Conservation (phyloP, 257 asterid species). For the Nicotiana tabacum region DNA sequence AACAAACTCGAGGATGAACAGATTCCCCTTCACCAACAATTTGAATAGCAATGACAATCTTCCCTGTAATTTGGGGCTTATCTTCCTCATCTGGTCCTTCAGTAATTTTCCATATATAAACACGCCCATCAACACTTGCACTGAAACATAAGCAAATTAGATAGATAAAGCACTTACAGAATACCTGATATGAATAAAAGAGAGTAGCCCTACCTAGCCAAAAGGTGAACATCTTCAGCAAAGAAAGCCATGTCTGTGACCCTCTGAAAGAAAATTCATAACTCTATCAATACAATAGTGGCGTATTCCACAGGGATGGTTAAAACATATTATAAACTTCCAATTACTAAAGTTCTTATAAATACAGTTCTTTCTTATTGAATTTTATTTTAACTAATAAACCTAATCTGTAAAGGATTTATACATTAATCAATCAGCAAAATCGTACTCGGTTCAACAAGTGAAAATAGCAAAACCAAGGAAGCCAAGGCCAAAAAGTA, state of each 20-base stretch:
- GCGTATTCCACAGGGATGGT: not conserved
- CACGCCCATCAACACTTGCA: conserved; percentile 93
- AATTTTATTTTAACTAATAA: not conserved
- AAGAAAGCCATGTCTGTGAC: conserved; percentile 99
- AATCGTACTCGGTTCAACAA: not conserved
- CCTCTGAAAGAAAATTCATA: conserved; percentile 57
- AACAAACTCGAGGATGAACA: conserved; percentile 93
- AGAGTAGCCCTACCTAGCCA: conserved; percentile 67
- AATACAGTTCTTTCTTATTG: not conserved
- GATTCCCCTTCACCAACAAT: conserved; percentile 76
- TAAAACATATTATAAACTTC: not conserved
- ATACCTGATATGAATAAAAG: conserved; percentile 12
- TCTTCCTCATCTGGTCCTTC: conserved; percentile 97
- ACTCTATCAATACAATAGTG: not conserved
- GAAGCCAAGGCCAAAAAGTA: not conserved
- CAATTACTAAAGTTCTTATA: not conserved
- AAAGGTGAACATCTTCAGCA: conserved; percentile 96
- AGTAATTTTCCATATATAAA: conserved; percentile 87
- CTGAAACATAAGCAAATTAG: conserved; percentile 39
- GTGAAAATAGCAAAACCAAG: not conserved
- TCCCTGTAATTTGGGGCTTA: conserved; percentile 84
- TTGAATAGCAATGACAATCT: conserved; percentile 68
- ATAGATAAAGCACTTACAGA: conserved; percentile 6
- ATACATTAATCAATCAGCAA: not conserved
- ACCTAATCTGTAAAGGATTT: not conserved